phyloP scores from a whole-genome alignment of 2,329 filamentous ascomycete species.

The Colletotrichum spinosum region DNA sequence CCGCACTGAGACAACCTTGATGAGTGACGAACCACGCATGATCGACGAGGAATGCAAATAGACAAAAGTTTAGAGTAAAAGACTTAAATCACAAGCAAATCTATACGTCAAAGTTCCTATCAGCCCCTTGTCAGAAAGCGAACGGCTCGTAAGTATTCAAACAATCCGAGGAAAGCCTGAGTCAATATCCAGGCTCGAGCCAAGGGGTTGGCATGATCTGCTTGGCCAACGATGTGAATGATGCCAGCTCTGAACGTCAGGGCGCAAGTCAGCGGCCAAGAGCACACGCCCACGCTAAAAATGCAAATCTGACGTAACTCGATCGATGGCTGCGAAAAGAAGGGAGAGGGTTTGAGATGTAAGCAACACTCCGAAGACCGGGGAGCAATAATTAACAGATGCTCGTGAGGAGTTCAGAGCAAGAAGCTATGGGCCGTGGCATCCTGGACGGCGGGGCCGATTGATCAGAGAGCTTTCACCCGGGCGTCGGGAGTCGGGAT shows the following conservation, averaged over 20 bases:
- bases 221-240: constrained; percentile 16
- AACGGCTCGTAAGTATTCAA: not conserved
- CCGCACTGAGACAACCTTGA: too few species aligned
- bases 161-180: constrained; percentile 6
- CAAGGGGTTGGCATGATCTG: constrained; percentile 8
- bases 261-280: constrained; percentile 6
- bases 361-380: not conserved
- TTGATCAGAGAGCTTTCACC: constrained; percentile 6
- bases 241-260: constrained; percentile 26
- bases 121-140: too few species aligned
- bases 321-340: not conserved
- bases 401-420: constrained; percentile 11
- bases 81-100: too few species aligned
- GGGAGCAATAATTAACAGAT: not conserved
- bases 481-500: too few species aligned
- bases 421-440: constrained; percentile 12
- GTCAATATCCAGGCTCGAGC: constrained; percentile 23
- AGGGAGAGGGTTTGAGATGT: constrained; percentile 1
- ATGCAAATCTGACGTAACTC: not conserved
- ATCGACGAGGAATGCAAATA: too few species aligned
- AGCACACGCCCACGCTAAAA: constrained; percentile 7
- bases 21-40: too few species aligned
- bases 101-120: too few species aligned
- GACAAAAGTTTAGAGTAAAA: too few species aligned
- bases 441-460: constrained; percentile 5